Conservation (phyloP, 768 basidiomycete species). For the Naganishia randhawae region DNA sequence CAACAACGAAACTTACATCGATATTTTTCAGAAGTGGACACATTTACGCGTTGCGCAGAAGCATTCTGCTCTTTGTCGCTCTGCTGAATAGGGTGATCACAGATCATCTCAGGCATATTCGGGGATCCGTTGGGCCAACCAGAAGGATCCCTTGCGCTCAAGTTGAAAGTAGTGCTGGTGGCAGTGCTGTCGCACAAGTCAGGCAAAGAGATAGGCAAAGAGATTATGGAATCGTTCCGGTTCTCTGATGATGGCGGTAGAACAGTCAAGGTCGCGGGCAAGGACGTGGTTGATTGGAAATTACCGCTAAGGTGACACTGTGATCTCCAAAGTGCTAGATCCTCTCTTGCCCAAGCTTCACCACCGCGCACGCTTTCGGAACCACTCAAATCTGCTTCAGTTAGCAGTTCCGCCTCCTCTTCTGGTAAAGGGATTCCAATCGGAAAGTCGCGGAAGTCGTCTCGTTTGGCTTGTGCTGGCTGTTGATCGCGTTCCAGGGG, state of each 20-base stretch:
- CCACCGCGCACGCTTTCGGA: neutral
- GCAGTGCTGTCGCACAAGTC: neutral
- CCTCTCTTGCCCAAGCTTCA: neutral
- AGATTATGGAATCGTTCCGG: neutral
- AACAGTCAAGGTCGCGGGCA: neutral
- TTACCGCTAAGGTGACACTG: neutral
- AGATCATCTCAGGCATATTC: neutral
- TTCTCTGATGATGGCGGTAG: neutral
- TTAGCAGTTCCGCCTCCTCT: neutral
- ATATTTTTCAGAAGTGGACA: neutral
- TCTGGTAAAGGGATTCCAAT: neutral
- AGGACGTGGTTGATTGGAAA: neutral
- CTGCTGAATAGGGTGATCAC: neutral
- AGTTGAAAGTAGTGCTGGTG: neutral
- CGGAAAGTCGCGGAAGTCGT: slow-evolving; percentile 6
- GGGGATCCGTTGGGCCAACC: neutral
- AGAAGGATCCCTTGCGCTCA: neutral
- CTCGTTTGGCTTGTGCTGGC: neutral
- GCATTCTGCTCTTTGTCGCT: neutral
- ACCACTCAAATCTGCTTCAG: neutral
- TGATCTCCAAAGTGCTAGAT: neutral
- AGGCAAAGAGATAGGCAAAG: slow-evolving; percentile 1
- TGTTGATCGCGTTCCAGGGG: neutral
- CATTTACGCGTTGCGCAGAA: neutral
- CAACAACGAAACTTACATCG: neutral